These are phyloP conservation scores for Panicum miliaceum DNA, from an alignment of 176 grass and related monocot species.

Conservation along the genomic window DNA sequence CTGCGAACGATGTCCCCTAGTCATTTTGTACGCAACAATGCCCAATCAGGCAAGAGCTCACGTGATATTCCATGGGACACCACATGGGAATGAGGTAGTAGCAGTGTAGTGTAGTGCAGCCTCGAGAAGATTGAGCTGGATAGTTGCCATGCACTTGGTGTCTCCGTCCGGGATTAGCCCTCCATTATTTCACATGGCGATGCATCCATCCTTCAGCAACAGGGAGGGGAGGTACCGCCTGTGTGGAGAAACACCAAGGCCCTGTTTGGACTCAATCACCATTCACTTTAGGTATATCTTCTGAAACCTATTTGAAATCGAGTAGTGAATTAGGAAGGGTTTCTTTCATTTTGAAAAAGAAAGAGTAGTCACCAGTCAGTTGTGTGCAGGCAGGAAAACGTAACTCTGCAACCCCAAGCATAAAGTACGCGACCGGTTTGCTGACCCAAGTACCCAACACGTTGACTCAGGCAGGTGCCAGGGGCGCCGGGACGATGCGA, in stretches of 20 bases:
- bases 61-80: neutral
- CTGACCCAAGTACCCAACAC: slow-evolving; percentile 24
- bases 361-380: neutral
- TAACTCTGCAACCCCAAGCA: neutral
- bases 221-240: neutral
- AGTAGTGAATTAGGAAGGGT: neutral
- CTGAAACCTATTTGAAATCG: neutral
- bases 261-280: neutral
- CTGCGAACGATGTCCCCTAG: too few relatives aligned
- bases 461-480: neutral
- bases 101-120: neutral
- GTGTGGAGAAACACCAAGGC: neutral
- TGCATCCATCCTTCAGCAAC: neutral
- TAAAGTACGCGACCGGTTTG: neutral
- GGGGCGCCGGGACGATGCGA: neutral
- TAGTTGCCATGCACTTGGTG: neutral
- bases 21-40: neutral
- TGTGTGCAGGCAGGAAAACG: neutral
- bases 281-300: neutral
- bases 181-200: slow-evolving; percentile 44
- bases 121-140: neutral
- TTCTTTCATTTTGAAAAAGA: neutral
- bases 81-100: neutral
- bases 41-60: neutral
- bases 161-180: too few relatives aligned